Evolutionary conservation across 306 rosid genomes (phyloP), one percentile per base, ranked within the genome.

Genomic region (Citrullus colocynthis): DNA sequence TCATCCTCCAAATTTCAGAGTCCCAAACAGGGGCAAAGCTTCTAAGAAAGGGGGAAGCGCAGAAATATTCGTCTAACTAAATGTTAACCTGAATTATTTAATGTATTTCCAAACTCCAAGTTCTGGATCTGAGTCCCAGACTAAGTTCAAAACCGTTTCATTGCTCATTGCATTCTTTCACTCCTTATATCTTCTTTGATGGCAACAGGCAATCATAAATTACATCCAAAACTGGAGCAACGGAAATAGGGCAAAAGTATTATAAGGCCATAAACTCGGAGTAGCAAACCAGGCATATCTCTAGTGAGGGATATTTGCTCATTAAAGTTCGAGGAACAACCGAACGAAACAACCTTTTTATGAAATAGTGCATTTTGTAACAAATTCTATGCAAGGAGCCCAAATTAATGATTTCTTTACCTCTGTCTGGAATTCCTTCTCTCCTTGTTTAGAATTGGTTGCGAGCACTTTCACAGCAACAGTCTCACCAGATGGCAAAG

Each of bases 391-490:
- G 11, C 17, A 52, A 32, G 42, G 32, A 48, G 76, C n/a, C 62
- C 17, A 14, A 67, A 70, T 21, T 24, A 70, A 44, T 70, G 51
- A 5, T 44, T 45, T 62, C 59, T 61, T 62, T 85, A 95, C 99
- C 99, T 96, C 99, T 10, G 99, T 88, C 75, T 92, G 98, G 74
- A 92, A 96, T 86, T 96, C 99, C 80, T 83, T 96, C 81, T 91
- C 99, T 80, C 99, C 99, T 85, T 96, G 99, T 88, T 87, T 96
- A 81, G 99, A 96, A 86, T 96, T 87, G 62, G 90, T 88, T 52
- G 97, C 99, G 69, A 96, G 99, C 78, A 96, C 96, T 86, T 96
- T 96, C 65, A 96, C 98, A 36, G 99, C 99, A 81, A 96, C 90
- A 30, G 87, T 89, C 82, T 92, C 98, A 1, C 98, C 98, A 1